Evolutionary conservation across 106 monocot species (phyloP).

Genomic region (Dendrobium nobile): DNA sequence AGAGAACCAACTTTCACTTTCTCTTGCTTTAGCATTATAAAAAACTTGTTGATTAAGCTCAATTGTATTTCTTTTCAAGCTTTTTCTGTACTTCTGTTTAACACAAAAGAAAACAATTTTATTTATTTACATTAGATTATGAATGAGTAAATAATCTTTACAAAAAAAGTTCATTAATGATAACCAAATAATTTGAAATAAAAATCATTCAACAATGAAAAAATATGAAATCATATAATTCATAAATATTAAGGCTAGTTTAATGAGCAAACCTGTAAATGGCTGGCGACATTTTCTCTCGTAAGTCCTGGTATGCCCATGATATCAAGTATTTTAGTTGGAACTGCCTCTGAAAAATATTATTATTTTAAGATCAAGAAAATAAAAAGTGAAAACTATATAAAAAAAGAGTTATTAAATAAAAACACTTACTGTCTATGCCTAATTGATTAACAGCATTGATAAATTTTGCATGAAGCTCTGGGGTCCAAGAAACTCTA

Average conservation of each 20-base stretch:
- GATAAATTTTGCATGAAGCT: constrained; percentile 62
- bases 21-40: too few species aligned
- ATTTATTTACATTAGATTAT: too few species aligned
- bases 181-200: too few species aligned
- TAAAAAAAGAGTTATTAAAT: not conserved
- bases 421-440: constrained; percentile 37
- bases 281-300: constrained; percentile 41
- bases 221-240: not conserved
- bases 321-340: constrained; percentile 34
- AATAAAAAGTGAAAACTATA: not conserved
- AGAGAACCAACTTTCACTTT: too few species aligned
- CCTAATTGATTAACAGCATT: constrained; percentile 67
- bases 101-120: too few species aligned
- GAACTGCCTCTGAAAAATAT: constrained; percentile 32
- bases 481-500: constrained; percentile 59
- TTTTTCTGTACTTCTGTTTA: too few species aligned
- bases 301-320: constrained; percentile 30
- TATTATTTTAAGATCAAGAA: not conserved
- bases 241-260: not conserved
- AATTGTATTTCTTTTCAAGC: too few species aligned
- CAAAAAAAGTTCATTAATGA: too few species aligned
- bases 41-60: too few species aligned
- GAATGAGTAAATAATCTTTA: too few species aligned
- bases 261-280: constrained; percentile 24
- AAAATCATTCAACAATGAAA: too few species aligned